Evolutionary conservation across 345 rosid species (phyloP).

Genomic region (Citrus cavaleriei): DNA sequence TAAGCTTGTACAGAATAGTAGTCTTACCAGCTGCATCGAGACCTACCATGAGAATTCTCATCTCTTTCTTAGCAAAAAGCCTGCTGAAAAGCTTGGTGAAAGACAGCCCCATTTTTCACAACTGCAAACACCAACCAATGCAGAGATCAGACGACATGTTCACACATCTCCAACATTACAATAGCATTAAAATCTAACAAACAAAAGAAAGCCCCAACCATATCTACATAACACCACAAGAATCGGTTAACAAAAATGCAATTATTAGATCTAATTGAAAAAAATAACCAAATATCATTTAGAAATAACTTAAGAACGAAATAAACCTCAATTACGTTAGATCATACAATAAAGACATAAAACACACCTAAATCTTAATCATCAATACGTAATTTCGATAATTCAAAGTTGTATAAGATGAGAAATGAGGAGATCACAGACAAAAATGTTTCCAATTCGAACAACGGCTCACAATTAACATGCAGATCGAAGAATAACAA

Average conservation of each 20-base stretch:
- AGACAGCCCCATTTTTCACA: conserved; percentile 53
- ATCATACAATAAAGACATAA: background rate
- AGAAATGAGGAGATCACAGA: background rate
- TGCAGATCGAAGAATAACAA: background rate
- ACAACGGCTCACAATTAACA: background rate
- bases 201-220: background rate
- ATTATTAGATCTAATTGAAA: background rate
- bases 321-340: background rate
- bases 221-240: background rate
- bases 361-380: background rate
- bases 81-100: conserved; percentile 69
- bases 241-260: background rate
- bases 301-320: background rate
- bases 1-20: conserved; percentile 71
- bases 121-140: conserved; percentile 15
- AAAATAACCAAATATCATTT: background rate
- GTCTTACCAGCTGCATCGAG: conserved; percentile 90
- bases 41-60: conserved; percentile 80
- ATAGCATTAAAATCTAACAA: background rate
- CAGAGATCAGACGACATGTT: background rate
- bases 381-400: background rate
- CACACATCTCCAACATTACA: background rate
- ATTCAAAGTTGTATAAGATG: background rate
- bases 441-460: background rate
- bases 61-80: conserved; percentile 72